Conservation (phyloP, 306 rosid genomes). For the Clitoria ternatea region DNA sequence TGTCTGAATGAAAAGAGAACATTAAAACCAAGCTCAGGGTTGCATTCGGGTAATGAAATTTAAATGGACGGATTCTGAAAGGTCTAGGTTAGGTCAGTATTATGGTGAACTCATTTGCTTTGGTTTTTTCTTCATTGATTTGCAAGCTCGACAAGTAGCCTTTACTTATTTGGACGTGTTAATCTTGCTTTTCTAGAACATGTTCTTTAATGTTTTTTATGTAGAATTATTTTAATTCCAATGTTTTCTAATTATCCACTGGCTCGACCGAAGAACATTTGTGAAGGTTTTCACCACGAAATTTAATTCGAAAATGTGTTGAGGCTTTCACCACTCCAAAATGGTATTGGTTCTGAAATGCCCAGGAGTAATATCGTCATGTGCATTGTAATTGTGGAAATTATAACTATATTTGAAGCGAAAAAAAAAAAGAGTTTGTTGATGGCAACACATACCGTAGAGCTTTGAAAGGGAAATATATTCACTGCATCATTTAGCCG, state of each 20-base stretch:
- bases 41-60: background rate
- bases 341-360: no score
- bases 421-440: no score
- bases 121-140: background rate
- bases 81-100: background rate
- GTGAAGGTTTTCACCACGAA: no score
- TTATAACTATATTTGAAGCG: no score
- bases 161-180: background rate
- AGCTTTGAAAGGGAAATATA: no score
- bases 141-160: background rate
- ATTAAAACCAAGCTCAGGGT: background rate
- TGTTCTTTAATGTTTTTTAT: background rate
- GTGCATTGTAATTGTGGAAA: no score
- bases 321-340: no score
- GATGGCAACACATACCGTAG: no score
- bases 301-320: no score
- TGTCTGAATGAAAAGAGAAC: background rate
- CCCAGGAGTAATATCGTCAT: no score
- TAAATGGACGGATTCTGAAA: background rate
- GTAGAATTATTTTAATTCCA: background rate
- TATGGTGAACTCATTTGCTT: constrained; percentile 5
- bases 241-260: background rate
- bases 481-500: no score
- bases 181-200: background rate
- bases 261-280: no score